phyloP scores from a whole-genome alignment of 176 grass and related monocot genomes.

The Canna indica region DNA sequence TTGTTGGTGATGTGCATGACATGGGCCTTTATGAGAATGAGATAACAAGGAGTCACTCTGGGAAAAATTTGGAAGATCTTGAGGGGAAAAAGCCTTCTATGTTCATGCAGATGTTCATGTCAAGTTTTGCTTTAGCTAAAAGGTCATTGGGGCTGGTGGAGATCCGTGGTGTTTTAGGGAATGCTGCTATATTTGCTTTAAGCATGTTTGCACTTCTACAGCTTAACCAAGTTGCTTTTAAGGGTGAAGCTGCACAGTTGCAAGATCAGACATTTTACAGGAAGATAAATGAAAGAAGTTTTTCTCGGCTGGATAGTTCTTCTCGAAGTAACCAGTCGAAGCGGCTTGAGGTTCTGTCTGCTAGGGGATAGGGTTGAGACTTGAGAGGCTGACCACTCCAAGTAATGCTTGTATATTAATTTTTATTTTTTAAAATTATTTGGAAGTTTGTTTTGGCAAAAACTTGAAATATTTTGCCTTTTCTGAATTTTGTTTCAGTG shows the following conservation, averaged over 20 bases:
- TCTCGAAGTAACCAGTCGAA: background rate
- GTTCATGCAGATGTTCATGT: conserved; percentile 42
- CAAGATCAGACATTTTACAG: conserved; percentile 14
- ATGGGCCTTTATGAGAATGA: conserved; percentile 25
- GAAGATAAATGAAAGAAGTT: conserved; percentile 8
- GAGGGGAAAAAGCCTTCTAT: conserved; percentile 33
- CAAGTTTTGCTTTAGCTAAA: conserved; percentile 49
- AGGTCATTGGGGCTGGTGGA: conserved; percentile 34
- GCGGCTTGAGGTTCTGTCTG: conserved; percentile 34
- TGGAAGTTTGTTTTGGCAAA: background rate
- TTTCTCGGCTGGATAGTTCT: conserved; percentile 4
- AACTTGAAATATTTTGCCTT: background rate
- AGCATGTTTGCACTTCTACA: conserved; percentile 22
- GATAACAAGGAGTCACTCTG: conserved; percentile 21
- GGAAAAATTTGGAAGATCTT: conserved; percentile 23
- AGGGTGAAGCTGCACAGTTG: conserved; percentile 13
- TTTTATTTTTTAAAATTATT: background rate
- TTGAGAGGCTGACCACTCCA: background rate
- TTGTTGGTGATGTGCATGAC: conserved; percentile 54
- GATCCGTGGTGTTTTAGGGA: conserved; percentile 44
- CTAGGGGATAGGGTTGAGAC: conserved; percentile 27
- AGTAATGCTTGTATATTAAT: background rate
- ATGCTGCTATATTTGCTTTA: conserved; percentile 56
- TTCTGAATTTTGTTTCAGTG: background rate
- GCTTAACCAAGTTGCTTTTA: conserved; percentile 11